Evolutionary conservation across 306 rosid genomes (phyloP), one percentile per base, ranked within the genome.

Genomic region (Chamaecrista fasciculata): DNA sequence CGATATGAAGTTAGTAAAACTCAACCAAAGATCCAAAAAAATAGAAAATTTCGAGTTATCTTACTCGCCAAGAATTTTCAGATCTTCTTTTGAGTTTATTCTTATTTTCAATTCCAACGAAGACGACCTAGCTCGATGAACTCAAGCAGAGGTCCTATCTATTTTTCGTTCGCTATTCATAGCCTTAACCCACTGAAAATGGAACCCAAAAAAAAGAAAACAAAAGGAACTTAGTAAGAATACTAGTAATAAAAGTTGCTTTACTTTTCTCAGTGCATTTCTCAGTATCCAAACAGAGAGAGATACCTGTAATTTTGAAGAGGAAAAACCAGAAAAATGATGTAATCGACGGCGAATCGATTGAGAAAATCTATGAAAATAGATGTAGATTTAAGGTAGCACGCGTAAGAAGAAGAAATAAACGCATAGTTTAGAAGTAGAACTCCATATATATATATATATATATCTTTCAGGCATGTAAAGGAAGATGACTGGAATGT

Each of bases 251-350:
- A 20, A 20, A 7, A 2, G n/a, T 4, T 14, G 14, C 24, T 23
- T 19, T 37, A 0, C 28, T 11, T 18, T 4, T 50, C 19, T 40
- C 33, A 11, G 20, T n/a, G 31, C 46, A 49, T 39, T 65, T 75
- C 15, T 50, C 10, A 58, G 64, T 1, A 26, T 53, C 58, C 52
- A 69, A 50, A 65, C 60, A 59, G 53, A 66, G 59, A 64, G 46
- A 18, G 31, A 69, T 42, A 69, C 80, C 58, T 36, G 48, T 23
- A 43, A 50, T 20, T 25, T 15, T 24, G 63, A 0, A 26, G 20
- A 24, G 43, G 53, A 36, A 59, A 34, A 57, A 3, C 42, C 23
- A 29, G 25, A n/a, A 31, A 31, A 31, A 57, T 8, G 2, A 26
- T 4, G 26, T 16, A 43, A 57, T 14, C 25, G 14, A 40, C 20